A percentile compares a stretch with the other conserved stretches of the same genome.
These are phyloP conservation scores for Posidonia oceanica DNA, from an alignment of 116 monocot species.

Conservation along the genomic window DNA sequence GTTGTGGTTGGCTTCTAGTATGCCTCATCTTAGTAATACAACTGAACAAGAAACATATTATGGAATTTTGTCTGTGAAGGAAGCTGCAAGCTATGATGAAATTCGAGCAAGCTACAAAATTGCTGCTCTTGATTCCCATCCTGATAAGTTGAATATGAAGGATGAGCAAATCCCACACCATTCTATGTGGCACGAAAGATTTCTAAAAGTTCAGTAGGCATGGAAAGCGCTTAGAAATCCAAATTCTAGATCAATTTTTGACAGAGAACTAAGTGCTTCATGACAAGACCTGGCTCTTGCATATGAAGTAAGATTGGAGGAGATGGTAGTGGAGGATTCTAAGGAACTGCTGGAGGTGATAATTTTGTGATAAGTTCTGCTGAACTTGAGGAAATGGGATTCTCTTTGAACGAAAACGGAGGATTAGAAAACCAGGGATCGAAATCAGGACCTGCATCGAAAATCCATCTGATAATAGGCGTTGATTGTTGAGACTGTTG, in stretches of 20 bases:
- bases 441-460: constrained; percentile 16
- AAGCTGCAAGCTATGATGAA: constrained; percentile 70
- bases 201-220: constrained; percentile 69
- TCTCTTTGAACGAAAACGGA: constrained; percentile 17
- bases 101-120: constrained; percentile 57
- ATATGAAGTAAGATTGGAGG: constrained; percentile 45
- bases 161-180: neutral
- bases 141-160: constrained; percentile 41
- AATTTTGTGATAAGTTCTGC: constrained; percentile 31
- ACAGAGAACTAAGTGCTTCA: constrained; percentile 34
- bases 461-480: constrained; percentile 22
- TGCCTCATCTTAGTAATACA: constrained; percentile 7
- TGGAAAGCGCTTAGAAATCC: constrained; percentile 80
- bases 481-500: neutral
- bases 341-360: constrained; percentile 62
- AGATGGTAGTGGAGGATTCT: constrained; percentile 36
- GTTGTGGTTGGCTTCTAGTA: neutral
- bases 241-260: constrained; percentile 50
- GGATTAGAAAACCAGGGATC: neutral
- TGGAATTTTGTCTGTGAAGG: constrained; percentile 50
- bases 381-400: constrained; percentile 55
- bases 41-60: constrained; percentile 41
- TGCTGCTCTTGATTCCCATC: constrained; percentile 65
- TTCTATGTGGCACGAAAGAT: constrained; percentile 17
- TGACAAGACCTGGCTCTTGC: constrained; percentile 29